phyloP scores from a whole-genome alignment of 257 asterid species.

The Jacaranda mimosifolia region DNA sequence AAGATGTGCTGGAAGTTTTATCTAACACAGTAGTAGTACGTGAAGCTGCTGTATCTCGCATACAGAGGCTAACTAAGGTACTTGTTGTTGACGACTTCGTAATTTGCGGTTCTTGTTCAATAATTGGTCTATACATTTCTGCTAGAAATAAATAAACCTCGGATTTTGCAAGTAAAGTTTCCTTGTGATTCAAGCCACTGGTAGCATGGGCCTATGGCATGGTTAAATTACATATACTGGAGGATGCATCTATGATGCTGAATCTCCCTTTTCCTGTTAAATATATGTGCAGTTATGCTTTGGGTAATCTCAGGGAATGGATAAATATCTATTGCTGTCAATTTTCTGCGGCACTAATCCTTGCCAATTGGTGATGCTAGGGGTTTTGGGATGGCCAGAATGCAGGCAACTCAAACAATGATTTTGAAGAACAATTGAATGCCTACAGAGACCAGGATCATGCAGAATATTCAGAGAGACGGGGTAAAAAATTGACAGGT shows the following conservation, averaged over 20 bases:
- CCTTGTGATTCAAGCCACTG: not conserved
- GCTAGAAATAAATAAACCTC: not conserved
- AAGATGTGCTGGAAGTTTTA: slow-evolving; percentile 67
- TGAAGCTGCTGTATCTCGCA: slow-evolving; percentile 64
- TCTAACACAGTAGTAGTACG: slow-evolving; percentile 61
- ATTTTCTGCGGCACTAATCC: not conserved
- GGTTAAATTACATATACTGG: not conserved
- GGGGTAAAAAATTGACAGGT: slow-evolving; percentile 29
- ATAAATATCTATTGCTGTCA: not conserved
- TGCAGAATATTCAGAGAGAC: slow-evolving; percentile 32
- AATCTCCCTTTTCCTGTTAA: not conserved
- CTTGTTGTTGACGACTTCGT: not conserved
- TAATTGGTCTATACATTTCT: not conserved
- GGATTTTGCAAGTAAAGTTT: not conserved
- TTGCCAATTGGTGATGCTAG: slow-evolving; percentile 37
- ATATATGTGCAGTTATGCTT: not conserved
- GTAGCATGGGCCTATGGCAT: not conserved
- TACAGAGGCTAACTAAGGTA: slow-evolving; percentile 79
- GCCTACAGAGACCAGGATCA: slow-evolving; percentile 1
- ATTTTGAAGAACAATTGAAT: slow-evolving; percentile 40
- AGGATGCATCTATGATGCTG: not conserved
- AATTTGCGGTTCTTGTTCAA: not conserved
- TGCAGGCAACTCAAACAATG: slow-evolving; percentile 42
- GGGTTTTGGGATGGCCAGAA: slow-evolving; percentile 60
- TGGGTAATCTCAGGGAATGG: not conserved